Base-by-base conservation (phyloP, 495 filamentous ascomycete species). In the Paragyromitra xinjiangensis region DNA sequence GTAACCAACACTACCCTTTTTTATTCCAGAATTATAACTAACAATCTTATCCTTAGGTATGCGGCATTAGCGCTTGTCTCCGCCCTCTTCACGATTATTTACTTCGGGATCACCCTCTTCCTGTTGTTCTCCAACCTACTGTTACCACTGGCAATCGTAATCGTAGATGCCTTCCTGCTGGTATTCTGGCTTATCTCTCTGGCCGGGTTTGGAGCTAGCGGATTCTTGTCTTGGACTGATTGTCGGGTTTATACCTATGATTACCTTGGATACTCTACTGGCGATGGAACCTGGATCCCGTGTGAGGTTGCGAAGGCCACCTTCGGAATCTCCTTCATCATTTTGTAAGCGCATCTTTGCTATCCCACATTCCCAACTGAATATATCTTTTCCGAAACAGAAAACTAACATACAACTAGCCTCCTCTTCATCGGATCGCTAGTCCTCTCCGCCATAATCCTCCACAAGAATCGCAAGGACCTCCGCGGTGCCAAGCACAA, bases 401-500 rank as follows among this genome's bases (percentile, higher is more conserved):
- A 22, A 45, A 45, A 3, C 59, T 69, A 44, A 65, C 22, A 61
- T 50, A 22, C 6, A 29, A 1, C 37, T 0, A 81, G 80, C 73
- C 69, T 82, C 39, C 50, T 81, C n/a, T 82, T 82, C 67, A 81
- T 81, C 26, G 80, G 64, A 24, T 55, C 80, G 12, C 75, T 79
- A 39, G 75, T 81, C 48, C 55, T 79, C 19, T 69, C 80, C 44
- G 65, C 80, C 42, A 62, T 79, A 6, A 26, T 73, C 29, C 76
- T 82, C 29, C 63, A 72, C 64, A 72, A 72, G 16, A 81, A 78
- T 42, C 75, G 71, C 50, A 76, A 79, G 26, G 80, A 82, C 16
- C 71, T 82, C 42, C 71, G 65, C 34, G 80, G 80, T 9, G 68
- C 71, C 11, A 81, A 73, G 39, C 67, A 82, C 59, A 79, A 79